These are phyloP conservation scores for Suillus cothurnatus DNA, from an alignment of 768 basidiomycete genomes.

Conservation along the genomic window DNA sequence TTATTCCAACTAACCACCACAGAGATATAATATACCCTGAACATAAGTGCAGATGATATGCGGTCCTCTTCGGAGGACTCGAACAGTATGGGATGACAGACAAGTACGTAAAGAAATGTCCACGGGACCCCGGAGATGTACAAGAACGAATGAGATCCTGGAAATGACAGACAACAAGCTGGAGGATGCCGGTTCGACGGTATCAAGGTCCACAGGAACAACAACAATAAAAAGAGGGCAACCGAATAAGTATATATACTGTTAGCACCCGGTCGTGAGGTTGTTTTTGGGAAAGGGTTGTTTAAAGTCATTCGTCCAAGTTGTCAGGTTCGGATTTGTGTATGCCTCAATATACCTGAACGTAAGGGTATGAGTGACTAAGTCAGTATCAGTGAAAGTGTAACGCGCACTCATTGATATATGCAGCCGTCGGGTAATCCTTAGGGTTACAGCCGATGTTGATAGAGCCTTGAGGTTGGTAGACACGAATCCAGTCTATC, in stretches of 20 bases:
- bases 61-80: background rate
- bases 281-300: constrained; percentile 72
- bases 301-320: constrained; percentile 65
- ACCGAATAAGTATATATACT: background rate
- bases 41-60: constrained; percentile 15
- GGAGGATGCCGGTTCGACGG: constrained; percentile 13
- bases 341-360: constrained; percentile 67
- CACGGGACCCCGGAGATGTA: constrained; percentile 11
- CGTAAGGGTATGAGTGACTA: constrained; percentile 10
- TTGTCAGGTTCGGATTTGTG: constrained; percentile 77
- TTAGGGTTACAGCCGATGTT: constrained; percentile 87
- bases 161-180: constrained; percentile 15
- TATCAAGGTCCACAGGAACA: constrained; percentile 10
- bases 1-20: constrained; percentile 5
- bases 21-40: constrained; percentile 7
- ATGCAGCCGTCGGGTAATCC: constrained; percentile 76
- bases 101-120: constrained; percentile 1
- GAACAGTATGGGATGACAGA: constrained; percentile 6
- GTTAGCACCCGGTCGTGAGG: constrained; percentile 59
- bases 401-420: constrained; percentile 71
- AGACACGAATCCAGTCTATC: constrained; percentile 90
- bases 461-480: constrained; percentile 67
- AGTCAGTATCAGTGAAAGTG: background rate
- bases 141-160: constrained; percentile 27
- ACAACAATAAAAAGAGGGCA: constrained; percentile 7